These are phyloP conservation scores for Botrytis tulipae DNA, from an alignment of 2,329 filamentous ascomycete genomes.

Conservation along the genomic window DNA sequence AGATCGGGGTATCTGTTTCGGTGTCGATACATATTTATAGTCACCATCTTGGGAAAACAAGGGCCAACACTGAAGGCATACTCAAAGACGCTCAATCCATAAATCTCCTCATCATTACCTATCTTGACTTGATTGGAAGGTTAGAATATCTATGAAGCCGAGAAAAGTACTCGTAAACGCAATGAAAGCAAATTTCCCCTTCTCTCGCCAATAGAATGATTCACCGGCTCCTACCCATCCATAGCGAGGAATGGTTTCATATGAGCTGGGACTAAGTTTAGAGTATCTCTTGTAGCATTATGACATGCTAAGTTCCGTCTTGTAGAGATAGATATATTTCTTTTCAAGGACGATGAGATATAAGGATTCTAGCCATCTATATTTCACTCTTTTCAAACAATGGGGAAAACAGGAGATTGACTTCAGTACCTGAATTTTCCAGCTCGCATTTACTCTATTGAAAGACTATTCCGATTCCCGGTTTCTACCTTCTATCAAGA, in stretches of 20 bases:
- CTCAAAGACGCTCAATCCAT: neutral
- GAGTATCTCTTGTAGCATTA: neutral
- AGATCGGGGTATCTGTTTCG: neutral
- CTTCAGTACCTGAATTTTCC: neutral
- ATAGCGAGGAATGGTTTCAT: neutral
- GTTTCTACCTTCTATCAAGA: neutral
- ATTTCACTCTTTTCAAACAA: neutral
- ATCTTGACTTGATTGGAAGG: neutral
- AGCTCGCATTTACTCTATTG: too few relatives aligned
- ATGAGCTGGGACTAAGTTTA: neutral
- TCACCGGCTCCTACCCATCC: accelerated
- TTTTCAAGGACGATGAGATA: neutral
- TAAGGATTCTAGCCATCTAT: neutral
- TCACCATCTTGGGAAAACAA: accelerated
- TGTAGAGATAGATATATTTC: neutral
- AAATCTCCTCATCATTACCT: neutral
- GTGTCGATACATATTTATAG: neutral
- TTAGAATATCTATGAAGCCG: neutral
- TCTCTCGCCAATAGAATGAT: neutral
- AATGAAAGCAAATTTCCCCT: neutral
- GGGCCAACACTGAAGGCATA: neutral
- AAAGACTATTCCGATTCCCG: neutral
- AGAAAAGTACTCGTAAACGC: neutral
- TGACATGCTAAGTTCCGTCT: accelerated
- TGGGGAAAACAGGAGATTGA: neutral